Conservation (phyloP, 2,329 filamentous ascomycete genomes). For the Periconia digitata region DNA sequence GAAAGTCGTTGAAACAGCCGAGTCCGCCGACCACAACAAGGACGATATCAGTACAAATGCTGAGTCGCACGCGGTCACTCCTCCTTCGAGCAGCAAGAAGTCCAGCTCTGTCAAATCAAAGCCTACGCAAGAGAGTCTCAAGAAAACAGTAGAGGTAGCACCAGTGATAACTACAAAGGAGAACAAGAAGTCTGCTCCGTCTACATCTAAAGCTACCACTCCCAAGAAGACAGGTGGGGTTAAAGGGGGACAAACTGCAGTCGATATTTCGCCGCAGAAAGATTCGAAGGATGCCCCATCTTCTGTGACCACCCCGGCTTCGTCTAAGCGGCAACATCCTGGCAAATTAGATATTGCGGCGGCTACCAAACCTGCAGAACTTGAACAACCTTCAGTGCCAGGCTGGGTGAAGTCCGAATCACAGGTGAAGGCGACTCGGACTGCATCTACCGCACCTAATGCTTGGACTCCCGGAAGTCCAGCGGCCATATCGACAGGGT, state of each 20-base stretch:
- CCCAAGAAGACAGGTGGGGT: conserved; percentile 20
- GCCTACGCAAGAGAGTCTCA: conserved; percentile 11
- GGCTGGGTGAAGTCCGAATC: conserved; percentile 22
- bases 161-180: conserved; percentile 14
- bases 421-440: conserved; percentile 27
- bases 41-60: conserved; percentile 3
- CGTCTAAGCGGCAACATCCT: conserved; percentile 44
- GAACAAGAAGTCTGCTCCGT: conserved; percentile 11
- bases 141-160: conserved; percentile 14
- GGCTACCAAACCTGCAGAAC: conserved; percentile 29
- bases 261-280: conserved; percentile 21
- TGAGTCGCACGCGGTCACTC: conserved; percentile 21
- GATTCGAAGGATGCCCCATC: conserved; percentile 7
- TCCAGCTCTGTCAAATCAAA: conserved; percentile 13
- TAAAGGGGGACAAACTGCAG: conserved; percentile 16
- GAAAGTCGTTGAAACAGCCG: conserved; percentile 11
- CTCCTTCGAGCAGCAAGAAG: conserved; percentile 18
- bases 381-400: conserved; percentile 17
- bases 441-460: conserved; percentile 46
- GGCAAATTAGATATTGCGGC: conserved; percentile 52
- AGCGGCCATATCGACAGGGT: conserved; percentile 54
- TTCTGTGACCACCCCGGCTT: conserved; percentile 12
- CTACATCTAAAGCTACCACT: conserved; percentile 17
- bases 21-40: not conserved
- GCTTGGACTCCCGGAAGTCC: conserved; percentile 54